phyloP scores from a whole-genome alignment of 345 rosid genomes.

The Moricandia moricandioides region DNA sequence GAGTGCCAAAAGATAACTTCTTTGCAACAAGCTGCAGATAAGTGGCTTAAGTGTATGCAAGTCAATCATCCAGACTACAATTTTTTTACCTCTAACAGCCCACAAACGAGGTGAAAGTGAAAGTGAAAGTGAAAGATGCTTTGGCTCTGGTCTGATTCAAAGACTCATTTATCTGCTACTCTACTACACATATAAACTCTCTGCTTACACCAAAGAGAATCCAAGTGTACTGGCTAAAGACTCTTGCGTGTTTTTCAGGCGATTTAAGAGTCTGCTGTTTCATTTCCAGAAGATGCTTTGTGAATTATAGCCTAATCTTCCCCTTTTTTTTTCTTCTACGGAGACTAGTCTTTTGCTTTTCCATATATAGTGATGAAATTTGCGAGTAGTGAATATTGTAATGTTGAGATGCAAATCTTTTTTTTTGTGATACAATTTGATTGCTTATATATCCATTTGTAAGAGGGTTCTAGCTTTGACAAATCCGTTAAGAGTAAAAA shows the following conservation, averaged over 20 bases:
- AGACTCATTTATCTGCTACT: slow-evolving; percentile 17
- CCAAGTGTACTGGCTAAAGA: slow-evolving; percentile 15
- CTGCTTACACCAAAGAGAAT: slow-evolving; percentile 29
- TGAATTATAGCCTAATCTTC: slow-evolving; percentile 30
- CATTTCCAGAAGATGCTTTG: slow-evolving; percentile 25
- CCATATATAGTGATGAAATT: slow-evolving; percentile 27
- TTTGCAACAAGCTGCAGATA: slow-evolving; percentile 58
- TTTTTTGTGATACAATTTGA: slow-evolving; percentile 22
- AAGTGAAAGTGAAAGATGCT: not conserved
- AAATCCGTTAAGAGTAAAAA: not conserved
- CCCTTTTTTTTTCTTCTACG: not conserved
- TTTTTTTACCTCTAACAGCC: slow-evolving; percentile 61
- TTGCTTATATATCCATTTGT: slow-evolving; percentile 6
- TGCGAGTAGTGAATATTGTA: slow-evolving; percentile 22
- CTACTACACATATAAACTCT: slow-evolving; percentile 23
- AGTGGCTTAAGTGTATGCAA: slow-evolving; percentile 65
- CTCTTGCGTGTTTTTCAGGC: slow-evolving; percentile 39
- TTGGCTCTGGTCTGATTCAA: slow-evolving; percentile 16
- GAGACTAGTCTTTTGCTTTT: slow-evolving; percentile 17
- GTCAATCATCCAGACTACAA: slow-evolving; percentile 76
- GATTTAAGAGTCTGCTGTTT: slow-evolving; percentile 29
- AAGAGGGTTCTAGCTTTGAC: not conserved
- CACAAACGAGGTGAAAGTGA: slow-evolving; percentile 40
- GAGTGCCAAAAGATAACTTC: slow-evolving; percentile 57
- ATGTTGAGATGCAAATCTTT: slow-evolving; percentile 21